A percentile compares a stretch with the other conserved stretches of the same genome.
Conservation (phyloP, 768 basidiomycete species). For the Kwoniella shandongensis region DNA sequence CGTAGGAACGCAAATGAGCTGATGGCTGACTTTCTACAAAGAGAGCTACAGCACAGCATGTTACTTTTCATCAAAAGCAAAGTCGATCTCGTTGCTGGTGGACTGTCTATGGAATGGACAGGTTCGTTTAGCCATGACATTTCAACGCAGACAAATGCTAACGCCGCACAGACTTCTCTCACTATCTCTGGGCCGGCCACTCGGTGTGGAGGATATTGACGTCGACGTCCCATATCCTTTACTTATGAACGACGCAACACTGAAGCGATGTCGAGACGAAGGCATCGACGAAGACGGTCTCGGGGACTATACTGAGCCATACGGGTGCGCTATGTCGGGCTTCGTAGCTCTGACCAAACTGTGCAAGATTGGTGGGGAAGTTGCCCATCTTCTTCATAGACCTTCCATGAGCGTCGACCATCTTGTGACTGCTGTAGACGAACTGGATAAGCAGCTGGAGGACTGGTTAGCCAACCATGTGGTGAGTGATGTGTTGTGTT, state of each 20-base stretch:
- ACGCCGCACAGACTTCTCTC: no score
- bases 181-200: conserved; percentile 79
- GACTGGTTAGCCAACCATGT: conserved; percentile 73
- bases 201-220: conserved; percentile 84
- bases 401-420: conserved; percentile 59
- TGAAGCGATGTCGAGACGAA: conserved; percentile 60
- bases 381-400: conserved; percentile 54
- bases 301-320: conserved; percentile 20
- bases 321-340: conserved; percentile 74
- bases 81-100: conserved; percentile 90
- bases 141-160: no score
- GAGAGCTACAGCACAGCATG: conserved; percentile 69
- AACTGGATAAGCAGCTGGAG: conserved; percentile 71
- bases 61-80: conserved; percentile 78
- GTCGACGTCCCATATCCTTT: conserved; percentile 85
- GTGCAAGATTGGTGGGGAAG: conserved; percentile 73
- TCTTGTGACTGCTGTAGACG: conserved; percentile 72
- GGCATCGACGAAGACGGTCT: conserved; percentile 55
- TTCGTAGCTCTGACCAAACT: conserved; percentile 71
- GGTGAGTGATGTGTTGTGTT: conserved; percentile 20
- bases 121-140: no score
- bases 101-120: conserved; percentile 78
- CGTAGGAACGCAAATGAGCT: no score
- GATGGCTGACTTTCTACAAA: no score
- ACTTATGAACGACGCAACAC: conserved; percentile 79